These are phyloP conservation scores for Catunica adiposa DNA, from an alignment of 2,329 filamentous ascomycete genomes.

Conservation along the genomic window DNA sequence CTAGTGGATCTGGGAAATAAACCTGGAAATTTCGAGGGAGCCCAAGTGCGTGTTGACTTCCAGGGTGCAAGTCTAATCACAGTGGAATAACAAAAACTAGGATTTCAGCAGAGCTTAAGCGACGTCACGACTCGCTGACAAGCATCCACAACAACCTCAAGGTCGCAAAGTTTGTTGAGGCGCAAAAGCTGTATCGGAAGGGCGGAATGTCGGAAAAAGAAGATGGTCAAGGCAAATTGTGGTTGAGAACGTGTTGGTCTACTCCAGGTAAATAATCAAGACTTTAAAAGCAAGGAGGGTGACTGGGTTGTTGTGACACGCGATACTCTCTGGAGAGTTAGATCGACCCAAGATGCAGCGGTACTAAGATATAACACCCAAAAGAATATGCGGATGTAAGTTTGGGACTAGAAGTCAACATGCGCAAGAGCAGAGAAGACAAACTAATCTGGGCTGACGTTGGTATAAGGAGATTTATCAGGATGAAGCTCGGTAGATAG, in stretches of 20 bases:
- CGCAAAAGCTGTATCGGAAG: background rate
- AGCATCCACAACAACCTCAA: background rate
- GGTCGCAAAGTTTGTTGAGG: background rate
- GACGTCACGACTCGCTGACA: conserved; percentile 9
- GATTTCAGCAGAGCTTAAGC: conserved; percentile 10
- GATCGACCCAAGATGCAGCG: too few relatives aligned
- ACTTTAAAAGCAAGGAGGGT: background rate
- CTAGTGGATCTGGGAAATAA: background rate
- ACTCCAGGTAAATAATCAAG: background rate
- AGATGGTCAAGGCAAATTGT: too few relatives aligned
- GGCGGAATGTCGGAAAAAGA: background rate
- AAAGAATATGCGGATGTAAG: too few relatives aligned
- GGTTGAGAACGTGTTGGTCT: background rate
- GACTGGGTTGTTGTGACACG: too few relatives aligned
- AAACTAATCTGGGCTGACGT: too few relatives aligned
- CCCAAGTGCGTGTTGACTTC: background rate
- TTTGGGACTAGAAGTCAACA: too few relatives aligned
- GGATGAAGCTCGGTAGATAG: too few relatives aligned
- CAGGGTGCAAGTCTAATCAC: background rate
- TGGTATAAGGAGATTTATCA: too few relatives aligned
- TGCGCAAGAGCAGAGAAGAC: too few relatives aligned
- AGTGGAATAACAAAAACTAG: background rate
- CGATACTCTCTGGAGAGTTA: too few relatives aligned
- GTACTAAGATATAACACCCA: too few relatives aligned
- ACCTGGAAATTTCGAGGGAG: background rate